These are phyloP conservation scores for Trebouxia sp. DNA, from an alignment of 139 green algal species.

Conservation along the genomic window DNA sequence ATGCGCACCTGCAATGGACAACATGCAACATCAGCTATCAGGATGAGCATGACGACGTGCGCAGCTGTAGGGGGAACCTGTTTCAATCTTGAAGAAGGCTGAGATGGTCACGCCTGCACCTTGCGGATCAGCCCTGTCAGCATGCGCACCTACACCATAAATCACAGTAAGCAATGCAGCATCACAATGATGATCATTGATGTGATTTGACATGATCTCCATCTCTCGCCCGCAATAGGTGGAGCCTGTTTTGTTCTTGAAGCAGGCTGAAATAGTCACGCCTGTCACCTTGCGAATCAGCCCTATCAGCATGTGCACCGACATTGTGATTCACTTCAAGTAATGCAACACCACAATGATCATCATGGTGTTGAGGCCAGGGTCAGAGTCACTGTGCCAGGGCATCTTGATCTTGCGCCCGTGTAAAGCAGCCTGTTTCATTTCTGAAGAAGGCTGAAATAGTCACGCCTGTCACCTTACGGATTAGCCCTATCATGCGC, in stretches of 20 bases:
- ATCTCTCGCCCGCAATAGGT: background rate
- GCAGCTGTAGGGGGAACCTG: background rate
- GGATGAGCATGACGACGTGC: no score
- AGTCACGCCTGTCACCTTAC: conserved; percentile 28
- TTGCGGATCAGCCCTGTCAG: conserved; percentile 24
- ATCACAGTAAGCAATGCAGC: no score
- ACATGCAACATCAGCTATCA: no score
- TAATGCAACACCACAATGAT: no score
- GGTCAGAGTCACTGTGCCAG: no score
- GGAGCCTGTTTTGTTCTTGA: background rate
- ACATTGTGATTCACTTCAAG: no score
- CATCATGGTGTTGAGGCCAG: no score
- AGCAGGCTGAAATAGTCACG: conserved; percentile 22
- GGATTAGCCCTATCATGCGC: conserved; percentile 25
- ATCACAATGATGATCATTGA: no score
- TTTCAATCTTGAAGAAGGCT: conserved; percentile 7
- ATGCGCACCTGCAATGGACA: conserved; percentile 19
- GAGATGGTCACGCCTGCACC: conserved; percentile 25
- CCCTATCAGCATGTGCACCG: conserved; percentile 24
- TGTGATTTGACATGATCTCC: no score
- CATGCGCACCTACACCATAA: conserved; percentile 24
- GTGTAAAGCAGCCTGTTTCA: background rate
- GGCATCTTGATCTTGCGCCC: background rate
- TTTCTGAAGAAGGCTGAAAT: conserved; percentile 16
- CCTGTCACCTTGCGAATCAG: conserved; percentile 29